Evolutionary conservation across 352 stramenopile genomes (phyloP).

Genomic region (Peronospora belbahrii): DNA sequence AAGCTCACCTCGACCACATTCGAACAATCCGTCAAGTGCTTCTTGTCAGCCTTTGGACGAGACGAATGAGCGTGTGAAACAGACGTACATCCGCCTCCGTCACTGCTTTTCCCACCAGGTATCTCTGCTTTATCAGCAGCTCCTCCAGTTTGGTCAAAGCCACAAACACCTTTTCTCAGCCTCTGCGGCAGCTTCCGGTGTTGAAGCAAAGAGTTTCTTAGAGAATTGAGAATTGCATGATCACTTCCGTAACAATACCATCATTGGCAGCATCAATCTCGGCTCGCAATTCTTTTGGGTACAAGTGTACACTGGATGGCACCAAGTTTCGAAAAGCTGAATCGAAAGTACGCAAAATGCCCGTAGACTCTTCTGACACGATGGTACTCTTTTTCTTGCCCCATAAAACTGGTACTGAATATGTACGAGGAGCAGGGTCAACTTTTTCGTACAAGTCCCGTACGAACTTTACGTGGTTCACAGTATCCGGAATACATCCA

Average conservation of each 20-base stretch:
- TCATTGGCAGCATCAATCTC: conserved; percentile 3
- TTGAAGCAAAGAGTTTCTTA: neutral
- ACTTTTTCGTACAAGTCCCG: conserved; percentile 38
- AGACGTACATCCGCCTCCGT: conserved; percentile 40
- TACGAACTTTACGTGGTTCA: conserved; percentile 22
- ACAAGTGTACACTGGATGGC: conserved; percentile 31
- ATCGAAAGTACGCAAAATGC: conserved; percentile 59
- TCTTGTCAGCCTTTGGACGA: conserved; percentile 26
- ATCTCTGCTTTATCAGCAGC: conserved; percentile 17
- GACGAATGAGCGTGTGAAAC: conserved; percentile 30
- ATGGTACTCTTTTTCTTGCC: conserved; percentile 66
- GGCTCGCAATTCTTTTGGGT: conserved; percentile 31
- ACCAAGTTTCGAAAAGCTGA: conserved; percentile 35
- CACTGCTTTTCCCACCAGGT: conserved; percentile 18
- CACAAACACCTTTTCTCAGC: neutral
- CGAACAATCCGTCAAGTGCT: conserved; percentile 34
- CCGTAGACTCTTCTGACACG: conserved; percentile 75
- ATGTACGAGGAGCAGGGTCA: conserved; percentile 9
- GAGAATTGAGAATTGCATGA: neutral
- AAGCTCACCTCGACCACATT: conserved; percentile 34
- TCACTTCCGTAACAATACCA: neutral
- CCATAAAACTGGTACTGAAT: conserved; percentile 63
- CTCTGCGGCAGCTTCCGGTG: neutral
- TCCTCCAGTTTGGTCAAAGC: neutral
- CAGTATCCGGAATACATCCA: conserved; percentile 18